A percentile compares a stretch with the other conserved stretches of the same genome.
Evolutionary conservation across 106 monocot species (phyloP).

Genomic region (Amphibolis antarctica): DNA sequence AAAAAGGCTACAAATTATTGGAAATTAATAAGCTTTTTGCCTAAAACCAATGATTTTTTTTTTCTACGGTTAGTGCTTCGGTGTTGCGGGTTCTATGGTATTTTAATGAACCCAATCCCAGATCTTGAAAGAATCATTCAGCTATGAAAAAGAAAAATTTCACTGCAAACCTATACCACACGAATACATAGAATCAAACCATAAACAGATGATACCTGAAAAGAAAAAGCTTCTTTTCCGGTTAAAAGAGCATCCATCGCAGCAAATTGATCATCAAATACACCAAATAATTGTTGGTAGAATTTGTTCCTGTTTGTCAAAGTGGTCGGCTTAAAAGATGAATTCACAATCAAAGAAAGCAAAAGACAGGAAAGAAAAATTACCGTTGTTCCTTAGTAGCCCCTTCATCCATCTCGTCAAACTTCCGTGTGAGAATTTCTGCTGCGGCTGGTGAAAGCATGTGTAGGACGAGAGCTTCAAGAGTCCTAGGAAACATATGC

Average conservation of each 20-base stretch:
- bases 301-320: conserved; percentile 46
- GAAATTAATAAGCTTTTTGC: no score
- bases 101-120: no score
- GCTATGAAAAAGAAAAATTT: no score
- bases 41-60: no score
- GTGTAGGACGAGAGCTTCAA: conserved; percentile 70
- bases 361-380: not conserved
- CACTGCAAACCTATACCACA: not conserved
- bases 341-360: not conserved
- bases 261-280: conserved; percentile 75
- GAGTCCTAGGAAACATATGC: conserved; percentile 72
- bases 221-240: conserved; percentile 72
- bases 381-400: conserved; percentile 62
- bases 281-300: conserved; percentile 64
- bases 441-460: conserved; percentile 57
- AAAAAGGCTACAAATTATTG: no score
- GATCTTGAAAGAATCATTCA: no score
- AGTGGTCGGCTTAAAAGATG: not conserved
- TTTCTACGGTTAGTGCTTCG: no score
- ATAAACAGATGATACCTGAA: conserved; percentile 41
- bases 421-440: conserved; percentile 87
- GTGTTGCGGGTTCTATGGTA: no score
- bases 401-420: conserved; percentile 73
- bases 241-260: conserved; percentile 83
- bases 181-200: not conserved